Percentiles rank a stretch among this genome's conserved stretches.
Evolutionary conservation across 495 filamentous ascomycete species (phyloP).

Genomic region (Talaromyces borbonicus): DNA sequence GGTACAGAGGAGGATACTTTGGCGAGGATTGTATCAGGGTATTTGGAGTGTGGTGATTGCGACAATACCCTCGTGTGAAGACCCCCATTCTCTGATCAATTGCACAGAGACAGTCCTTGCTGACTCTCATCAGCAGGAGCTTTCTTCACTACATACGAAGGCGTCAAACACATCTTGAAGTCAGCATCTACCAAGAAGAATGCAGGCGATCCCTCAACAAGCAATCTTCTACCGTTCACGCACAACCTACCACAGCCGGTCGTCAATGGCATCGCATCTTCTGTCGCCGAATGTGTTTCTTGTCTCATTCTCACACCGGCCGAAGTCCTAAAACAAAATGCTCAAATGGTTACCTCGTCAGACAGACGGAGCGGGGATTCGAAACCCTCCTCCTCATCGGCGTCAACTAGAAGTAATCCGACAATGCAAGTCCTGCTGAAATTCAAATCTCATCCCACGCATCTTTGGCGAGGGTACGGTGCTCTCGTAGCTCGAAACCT

Average conservation of each 20-base stretch:
- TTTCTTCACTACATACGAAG: slow-evolving; percentile 89
- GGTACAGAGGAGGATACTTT: slow-evolving; percentile 45
- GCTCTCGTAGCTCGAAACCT: slow-evolving; percentile 71
- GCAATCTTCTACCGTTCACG: slow-evolving; percentile 20
- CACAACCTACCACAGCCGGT: slow-evolving; percentile 48
- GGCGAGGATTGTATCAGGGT: slow-evolving; percentile 77
- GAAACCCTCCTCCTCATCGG: background rate
- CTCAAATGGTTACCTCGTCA: slow-evolving; percentile 50
- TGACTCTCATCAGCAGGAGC: slow-evolving; percentile 50
- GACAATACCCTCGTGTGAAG: slow-evolving; percentile 74
- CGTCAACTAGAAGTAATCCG: slow-evolving; percentile 10
- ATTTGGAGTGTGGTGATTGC: slow-evolving; percentile 81
- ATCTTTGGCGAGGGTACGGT: slow-evolving; percentile 70
- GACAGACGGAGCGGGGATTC: background rate
- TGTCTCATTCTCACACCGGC: slow-evolving; percentile 81
- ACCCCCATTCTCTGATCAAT: background rate
- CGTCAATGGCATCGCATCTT: slow-evolving; percentile 62
- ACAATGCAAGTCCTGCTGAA: slow-evolving; percentile 44
- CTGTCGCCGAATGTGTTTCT: slow-evolving; percentile 65
- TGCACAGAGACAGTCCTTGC: background rate
- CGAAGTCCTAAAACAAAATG: slow-evolving; percentile 90
- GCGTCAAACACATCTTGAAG: slow-evolving; percentile 49
- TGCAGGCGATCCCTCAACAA: slow-evolving; percentile 33
- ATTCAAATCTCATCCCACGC: slow-evolving; percentile 46
- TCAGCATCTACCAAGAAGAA: slow-evolving; percentile 7